Conservation (phyloP, 2,329 filamentous ascomycete genomes). For the Aspergillus unguis region DNA sequence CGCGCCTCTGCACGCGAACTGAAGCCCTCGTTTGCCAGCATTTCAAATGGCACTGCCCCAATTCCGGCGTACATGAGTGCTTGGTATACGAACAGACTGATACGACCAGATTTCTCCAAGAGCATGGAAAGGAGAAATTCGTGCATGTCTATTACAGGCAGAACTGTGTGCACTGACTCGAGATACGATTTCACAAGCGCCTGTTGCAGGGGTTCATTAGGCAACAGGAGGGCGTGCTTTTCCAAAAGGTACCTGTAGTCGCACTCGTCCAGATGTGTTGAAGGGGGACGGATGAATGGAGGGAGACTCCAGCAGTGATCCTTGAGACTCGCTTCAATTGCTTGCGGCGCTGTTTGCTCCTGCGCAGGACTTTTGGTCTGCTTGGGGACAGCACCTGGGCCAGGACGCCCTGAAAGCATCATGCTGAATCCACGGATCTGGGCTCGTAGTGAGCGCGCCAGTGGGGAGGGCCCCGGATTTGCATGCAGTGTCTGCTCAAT, state of each 20-base stretch:
- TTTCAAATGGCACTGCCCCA: neutral
- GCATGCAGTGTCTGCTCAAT: no score
- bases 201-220: neutral
- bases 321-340: no score
- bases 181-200: neutral
- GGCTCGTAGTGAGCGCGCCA: no score
- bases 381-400: neutral
- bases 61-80: neutral
- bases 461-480: no score
- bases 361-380: neutral
- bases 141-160: neutral
- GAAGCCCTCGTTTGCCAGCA: neutral
- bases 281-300: neutral
- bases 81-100: neutral
- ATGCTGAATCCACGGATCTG: no score
- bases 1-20: neutral
- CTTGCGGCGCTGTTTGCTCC: neutral
- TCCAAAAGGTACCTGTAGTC: neutral
- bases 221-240: neutral
- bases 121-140: neutral
- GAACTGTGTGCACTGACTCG: neutral
- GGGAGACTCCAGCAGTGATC: neutral
- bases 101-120: neutral
- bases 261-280: neutral
- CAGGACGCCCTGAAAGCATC: neutral